Conservation (phyloP, 2,329 filamentous ascomycete species). For the Claviceps arundinis region DNA sequence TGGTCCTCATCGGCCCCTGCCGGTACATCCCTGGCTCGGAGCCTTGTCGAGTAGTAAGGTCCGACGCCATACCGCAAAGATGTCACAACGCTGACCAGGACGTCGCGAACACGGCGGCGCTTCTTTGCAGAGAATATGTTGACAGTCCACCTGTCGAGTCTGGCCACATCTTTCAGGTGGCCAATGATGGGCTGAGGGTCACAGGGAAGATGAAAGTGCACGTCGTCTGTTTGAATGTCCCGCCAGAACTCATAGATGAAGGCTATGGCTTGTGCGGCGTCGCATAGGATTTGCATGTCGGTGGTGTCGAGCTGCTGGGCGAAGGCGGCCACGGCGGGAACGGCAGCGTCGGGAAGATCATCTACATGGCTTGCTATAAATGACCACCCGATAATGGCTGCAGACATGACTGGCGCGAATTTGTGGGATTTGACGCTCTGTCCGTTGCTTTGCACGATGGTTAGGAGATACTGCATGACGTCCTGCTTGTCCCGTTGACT, state of each 20-base stretch:
- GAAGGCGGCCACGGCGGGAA: constrained; percentile 64
- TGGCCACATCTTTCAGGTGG: constrained; percentile 33
- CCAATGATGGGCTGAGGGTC: constrained; percentile 35
- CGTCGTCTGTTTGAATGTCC: constrained; percentile 32
- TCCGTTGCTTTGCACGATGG: constrained; percentile 71
- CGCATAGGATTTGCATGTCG: constrained; percentile 59
- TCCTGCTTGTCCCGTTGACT: constrained; percentile 54
- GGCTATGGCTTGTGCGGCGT: constrained; percentile 69
- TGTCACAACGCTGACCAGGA: constrained; percentile 37
- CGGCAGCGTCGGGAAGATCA: constrained; percentile 57
- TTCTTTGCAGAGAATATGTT: constrained; percentile 37
- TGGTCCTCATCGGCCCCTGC: constrained; percentile 28
- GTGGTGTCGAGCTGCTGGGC: constrained; percentile 73
- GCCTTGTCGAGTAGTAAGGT: constrained; percentile 39
- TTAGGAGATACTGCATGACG: constrained; percentile 60
- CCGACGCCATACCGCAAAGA: constrained; percentile 41
- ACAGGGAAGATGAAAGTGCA: constrained; percentile 36
- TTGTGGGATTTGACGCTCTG: constrained; percentile 58
- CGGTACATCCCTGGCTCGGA: constrained; percentile 24
- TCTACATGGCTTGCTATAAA: constrained; percentile 67
- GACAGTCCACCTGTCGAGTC: constrained; percentile 22
- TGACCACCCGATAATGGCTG: constrained; percentile 66
- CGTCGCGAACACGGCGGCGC: constrained; percentile 33
- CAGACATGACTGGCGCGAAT: constrained; percentile 55
- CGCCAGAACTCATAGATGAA: constrained; percentile 63